These are phyloP conservation scores for Psilocybe cubensis DNA, from an alignment of 768 basidiomycete genomes.

Conservation along the genomic window DNA sequence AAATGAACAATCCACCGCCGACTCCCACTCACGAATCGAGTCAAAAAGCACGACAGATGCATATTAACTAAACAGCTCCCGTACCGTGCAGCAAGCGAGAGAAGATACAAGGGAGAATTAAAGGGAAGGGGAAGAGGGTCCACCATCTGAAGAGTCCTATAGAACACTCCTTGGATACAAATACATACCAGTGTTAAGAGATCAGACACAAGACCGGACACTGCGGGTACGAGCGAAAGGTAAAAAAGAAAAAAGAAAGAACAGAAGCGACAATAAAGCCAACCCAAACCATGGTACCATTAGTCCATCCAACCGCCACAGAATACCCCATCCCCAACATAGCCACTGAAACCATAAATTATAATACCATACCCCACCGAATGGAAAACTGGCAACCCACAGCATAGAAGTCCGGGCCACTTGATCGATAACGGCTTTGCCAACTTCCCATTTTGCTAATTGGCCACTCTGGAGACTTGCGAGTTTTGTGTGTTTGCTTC, in stretches of 20 bases:
- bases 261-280: no score
- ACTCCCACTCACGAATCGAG: background rate
- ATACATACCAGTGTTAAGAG: background rate
- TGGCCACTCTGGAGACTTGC: background rate
- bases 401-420: constrained; percentile 4
- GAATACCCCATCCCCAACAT: constrained; percentile 6
- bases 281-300: constrained; percentile 4
- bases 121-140: background rate
- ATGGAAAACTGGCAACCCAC: background rate
- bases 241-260: background rate
- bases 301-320: constrained; percentile 11
- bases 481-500: no score
- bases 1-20: background rate
- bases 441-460: constrained; percentile 11
- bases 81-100: background rate
- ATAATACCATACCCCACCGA: background rate
- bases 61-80: background rate
- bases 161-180: background rate
- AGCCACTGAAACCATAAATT: constrained; percentile 4
- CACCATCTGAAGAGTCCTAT: constrained; percentile 2
- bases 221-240: no score
- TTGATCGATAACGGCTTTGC: constrained; percentile 12
- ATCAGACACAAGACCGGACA: background rate
- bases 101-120: no score
- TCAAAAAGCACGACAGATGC: background rate